Base-by-base conservation (phyloP, 139 green algal genomes). In the Desmodesmus armatus region DNA sequence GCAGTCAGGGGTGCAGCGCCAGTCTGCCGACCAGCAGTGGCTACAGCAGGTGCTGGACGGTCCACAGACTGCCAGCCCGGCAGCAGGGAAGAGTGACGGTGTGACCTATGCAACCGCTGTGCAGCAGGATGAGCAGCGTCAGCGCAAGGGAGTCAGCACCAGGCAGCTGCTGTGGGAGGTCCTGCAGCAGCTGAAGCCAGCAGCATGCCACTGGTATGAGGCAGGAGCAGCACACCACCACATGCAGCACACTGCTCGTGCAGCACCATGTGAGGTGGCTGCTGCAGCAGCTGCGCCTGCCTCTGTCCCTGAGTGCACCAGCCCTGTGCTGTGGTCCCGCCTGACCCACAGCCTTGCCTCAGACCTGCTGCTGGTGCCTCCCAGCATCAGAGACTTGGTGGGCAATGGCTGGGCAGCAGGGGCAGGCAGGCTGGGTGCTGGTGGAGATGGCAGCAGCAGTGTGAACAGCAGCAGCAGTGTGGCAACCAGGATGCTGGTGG, bases 401-500 rank as follows among this genome's bases (percentile, higher is more conserved):
- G 44, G 55, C 1, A 51, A 39, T 23, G 47, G 53, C 19, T 80
- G 73, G 73, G 73, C 73, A 9, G 73, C 47, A 23, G 73, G 73
- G 5, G 19, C 29, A 19, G 73, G 73, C 29, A 67, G 73, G 31
- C 17, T 80, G 47, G 31, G 11, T 0, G 31, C n/a, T 43, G 63
- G 11, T 43, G 63, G 37, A 13, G n/a, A 13, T 19, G 23, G 41
- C 71, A 79, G 41, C 41, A n/a, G 71, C 43, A 80, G 73, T n/a
- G n/a, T n/a, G n/a, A n/a, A n/a, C 73, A n/a, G 47, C 73, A 49
- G 73, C 73, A 49, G 49, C 73, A 67, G 60, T 31, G 69, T 39
- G 21, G 69, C 39, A 25, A 49, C 73, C 17, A 47, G 49, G 5
- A 80, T 80, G 73, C 31, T 80, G 47, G 73, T 80, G 49, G 47